Base-by-base conservation (phyloP, 352 stramenopile species). In the Pythium volutum region DNA sequence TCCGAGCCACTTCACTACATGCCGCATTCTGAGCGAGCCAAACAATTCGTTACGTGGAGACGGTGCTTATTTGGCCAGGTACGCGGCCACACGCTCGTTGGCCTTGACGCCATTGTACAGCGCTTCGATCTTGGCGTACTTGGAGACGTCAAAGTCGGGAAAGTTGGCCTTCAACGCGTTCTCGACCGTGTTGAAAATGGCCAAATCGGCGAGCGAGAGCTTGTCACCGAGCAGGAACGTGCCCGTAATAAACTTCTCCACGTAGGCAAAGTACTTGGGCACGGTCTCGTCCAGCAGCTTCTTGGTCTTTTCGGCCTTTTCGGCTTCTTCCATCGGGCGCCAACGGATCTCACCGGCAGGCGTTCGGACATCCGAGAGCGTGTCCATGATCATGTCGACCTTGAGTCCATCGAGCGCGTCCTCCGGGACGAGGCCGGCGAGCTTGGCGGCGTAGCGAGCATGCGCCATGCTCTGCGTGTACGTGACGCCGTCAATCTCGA, bases 391-490 rank as follows among this genome's bases (percentile, higher is more conserved):
- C 58, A 70, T 77, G 20, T 88, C 78, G 12, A 78, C 74, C 25
- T 64, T 62, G 27, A 87, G 70, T 4, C 56, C 70, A 36, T 82
- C 55, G 1, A 75, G 26, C 6, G 71, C 48, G 33, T 84, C 75
- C 2, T 62, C 27, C 15, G 78, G 76, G 69, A 84, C 88, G 9
- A 87, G 52, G 22, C 75, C 73, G n/a, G 29, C 48, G 14, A 88
- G 51, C 34, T 68, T 77, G 25, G 76, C 76, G 7, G 78, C 77
- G 54, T 87, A 91, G 12, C 73, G 69, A 11, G 68, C 70, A 55
- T 88, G 84, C 18, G 76, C 73, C 58, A 87, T 83, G 38, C 71
- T 87, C 55, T 89, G 79, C 15, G 75, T 50, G 31, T 76, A 84
- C 14, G 49, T 65, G 3, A 71, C 63, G 5, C 75, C 77, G 38